Percentiles rank a stretch among this genome's conserved stretches.
phyloP scores from a whole-genome alignment of 169 alveolate species.

The Perkinsus marinus region DNA sequence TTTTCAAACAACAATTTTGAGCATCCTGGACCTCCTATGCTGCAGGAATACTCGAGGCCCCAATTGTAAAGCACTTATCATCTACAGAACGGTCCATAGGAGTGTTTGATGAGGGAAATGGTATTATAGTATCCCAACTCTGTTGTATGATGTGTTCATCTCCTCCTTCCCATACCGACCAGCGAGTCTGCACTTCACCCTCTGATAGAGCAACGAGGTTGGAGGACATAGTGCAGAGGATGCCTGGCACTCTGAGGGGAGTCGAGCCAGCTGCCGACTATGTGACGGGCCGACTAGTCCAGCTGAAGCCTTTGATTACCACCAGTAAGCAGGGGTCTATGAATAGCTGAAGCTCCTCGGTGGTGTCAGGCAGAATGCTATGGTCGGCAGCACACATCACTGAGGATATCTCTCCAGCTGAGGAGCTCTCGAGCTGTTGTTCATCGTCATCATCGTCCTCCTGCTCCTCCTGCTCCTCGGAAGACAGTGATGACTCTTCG shows the following conservation, averaged over 20 bases:
- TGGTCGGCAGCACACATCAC: neutral
- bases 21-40: too few relatives aligned
- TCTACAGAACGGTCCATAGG: too few relatives aligned
- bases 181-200: neutral
- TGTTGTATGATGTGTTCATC: neutral
- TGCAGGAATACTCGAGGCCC: too few relatives aligned
- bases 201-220: neutral
- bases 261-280: neutral
- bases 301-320: neutral
- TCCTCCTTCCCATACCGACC: neutral
- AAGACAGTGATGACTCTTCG: neutral
- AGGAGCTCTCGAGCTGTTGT: neutral
- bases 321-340: neutral
- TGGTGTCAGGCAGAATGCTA: neutral
- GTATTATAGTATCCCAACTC: too few relatives aligned
- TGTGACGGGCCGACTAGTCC: neutral
- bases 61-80: too few relatives aligned
- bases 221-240: neutral
- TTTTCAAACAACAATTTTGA: too few relatives aligned
- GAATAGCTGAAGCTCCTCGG: too few relatives aligned
- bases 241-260: neutral
- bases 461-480: neutral
- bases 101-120: too few relatives aligned
- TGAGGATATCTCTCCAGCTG: neutral
- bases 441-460: neutral